Evolutionary conservation across 2,329 filamentous ascomycete species (phyloP).

Genomic region (Neodidymelliopsis sp.): DNA sequence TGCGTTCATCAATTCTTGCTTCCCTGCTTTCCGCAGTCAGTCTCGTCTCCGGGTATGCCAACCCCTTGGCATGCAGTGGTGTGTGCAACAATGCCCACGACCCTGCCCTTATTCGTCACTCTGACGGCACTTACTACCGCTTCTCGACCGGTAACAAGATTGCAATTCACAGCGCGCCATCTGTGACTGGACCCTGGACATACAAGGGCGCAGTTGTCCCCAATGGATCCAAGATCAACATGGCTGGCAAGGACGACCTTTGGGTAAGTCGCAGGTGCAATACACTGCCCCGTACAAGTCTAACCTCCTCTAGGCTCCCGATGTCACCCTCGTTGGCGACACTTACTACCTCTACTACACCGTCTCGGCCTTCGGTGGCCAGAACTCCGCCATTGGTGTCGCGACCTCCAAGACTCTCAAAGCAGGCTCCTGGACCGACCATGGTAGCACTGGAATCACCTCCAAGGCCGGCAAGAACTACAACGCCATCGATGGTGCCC

Average conservation of each 20-base stretch:
- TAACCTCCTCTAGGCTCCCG: slow-evolving; percentile 63
- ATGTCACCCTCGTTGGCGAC: slow-evolving; percentile 64
- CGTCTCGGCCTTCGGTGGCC: slow-evolving; percentile 68
- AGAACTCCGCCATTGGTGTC: slow-evolving; percentile 68
- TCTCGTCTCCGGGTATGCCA: slow-evolving; percentile 46
- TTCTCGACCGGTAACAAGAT: slow-evolving; percentile 62
- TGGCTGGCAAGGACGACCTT: slow-evolving; percentile 57
- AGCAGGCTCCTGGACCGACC: slow-evolving; percentile 63
- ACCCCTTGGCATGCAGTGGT: slow-evolving; percentile 52
- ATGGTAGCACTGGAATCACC: slow-evolving; percentile 61
- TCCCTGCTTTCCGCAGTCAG: slow-evolving; percentile 28
- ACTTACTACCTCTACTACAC: slow-evolving; percentile 72
- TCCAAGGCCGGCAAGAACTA: slow-evolving; percentile 50
- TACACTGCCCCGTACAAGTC: background rate
- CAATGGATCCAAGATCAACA: slow-evolving; percentile 55
- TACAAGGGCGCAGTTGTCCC: slow-evolving; percentile 57
- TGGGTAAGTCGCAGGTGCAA: slow-evolving; percentile 52
- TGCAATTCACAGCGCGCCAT: slow-evolving; percentile 57
- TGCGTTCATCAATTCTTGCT: slow-evolving; percentile 29
- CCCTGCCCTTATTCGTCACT: slow-evolving; percentile 57
- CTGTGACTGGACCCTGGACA: slow-evolving; percentile 61
- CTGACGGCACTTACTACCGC: slow-evolving; percentile 61
- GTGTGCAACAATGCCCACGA: slow-evolving; percentile 58
- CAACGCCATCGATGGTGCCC: slow-evolving; percentile 62
- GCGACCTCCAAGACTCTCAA: slow-evolving; percentile 60